Conservation (phyloP, 352 stramenopile species). For the Stramenopiles sp. region DNA sequence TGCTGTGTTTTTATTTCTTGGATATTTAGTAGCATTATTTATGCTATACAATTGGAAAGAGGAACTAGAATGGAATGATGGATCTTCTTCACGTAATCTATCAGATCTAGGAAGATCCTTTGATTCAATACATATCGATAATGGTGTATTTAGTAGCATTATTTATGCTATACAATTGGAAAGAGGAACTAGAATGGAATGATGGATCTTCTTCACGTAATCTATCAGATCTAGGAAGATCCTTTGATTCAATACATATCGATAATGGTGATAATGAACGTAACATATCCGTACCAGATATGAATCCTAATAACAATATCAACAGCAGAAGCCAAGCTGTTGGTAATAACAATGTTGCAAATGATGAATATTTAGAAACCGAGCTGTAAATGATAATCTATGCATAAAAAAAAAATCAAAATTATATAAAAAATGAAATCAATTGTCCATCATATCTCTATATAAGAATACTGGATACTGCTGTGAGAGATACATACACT, state of each 20-base stretch:
- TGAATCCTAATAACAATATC: neutral
- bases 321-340: neutral
- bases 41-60: neutral
- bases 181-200: neutral
- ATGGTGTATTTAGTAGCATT: too few relatives aligned
- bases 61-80: neutral
- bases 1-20: neutral
- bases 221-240: neutral
- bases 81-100: too few relatives aligned
- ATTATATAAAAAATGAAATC: too few relatives aligned
- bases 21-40: neutral
- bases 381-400: neutral
- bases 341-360: neutral
- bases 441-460: too few relatives aligned
- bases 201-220: too few relatives aligned
- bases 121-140: neutral
- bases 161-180: too few relatives aligned
- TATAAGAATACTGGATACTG: too few relatives aligned
- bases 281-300: too few relatives aligned
- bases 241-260: neutral
- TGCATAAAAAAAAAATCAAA: too few relatives aligned
- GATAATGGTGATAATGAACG: too few relatives aligned
- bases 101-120: neutral
- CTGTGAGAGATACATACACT: too few relatives aligned
- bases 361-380: neutral